phyloP scores from a whole-genome alignment of 345 rosid species.

The Populus davidiana region DNA sequence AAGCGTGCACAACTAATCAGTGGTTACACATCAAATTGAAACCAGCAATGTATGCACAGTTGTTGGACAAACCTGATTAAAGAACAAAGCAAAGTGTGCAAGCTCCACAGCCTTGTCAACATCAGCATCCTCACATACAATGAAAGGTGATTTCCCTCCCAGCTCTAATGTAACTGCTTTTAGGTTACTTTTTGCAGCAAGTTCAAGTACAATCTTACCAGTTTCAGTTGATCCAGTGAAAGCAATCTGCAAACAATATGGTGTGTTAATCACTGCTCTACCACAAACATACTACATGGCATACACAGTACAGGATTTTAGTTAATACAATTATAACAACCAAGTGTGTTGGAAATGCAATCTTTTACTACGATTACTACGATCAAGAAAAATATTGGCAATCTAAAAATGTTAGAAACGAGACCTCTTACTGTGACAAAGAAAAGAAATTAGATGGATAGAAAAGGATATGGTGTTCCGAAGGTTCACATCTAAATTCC shows the following conservation, averaged over 20 bases:
- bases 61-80: slow-evolving; percentile 24
- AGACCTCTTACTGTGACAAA: not conserved
- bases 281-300: not conserved
- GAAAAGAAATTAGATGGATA: not conserved
- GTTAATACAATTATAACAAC: not conserved
- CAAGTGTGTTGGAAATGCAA: not conserved
- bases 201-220: slow-evolving; percentile 20
- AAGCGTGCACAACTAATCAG: not conserved
- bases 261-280: not conserved
- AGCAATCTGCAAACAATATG: slow-evolving; percentile 14
- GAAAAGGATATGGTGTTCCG: not conserved
- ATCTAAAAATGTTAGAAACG: not conserved
- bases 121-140: slow-evolving; percentile 30
- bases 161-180: slow-evolving; percentile 33
- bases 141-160: slow-evolving; percentile 35
- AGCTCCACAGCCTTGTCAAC: slow-evolving; percentile 26
- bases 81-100: slow-evolving; percentile 29
- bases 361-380: not conserved
- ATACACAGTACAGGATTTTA: not conserved
- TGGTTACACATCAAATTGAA: not conserved
- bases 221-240: slow-evolving; percentile 33
- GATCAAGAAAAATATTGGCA: not conserved
- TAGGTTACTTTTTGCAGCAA: slow-evolving; percentile 31
- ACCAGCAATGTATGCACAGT: not conserved
- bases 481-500: not conserved